Conservation (phyloP, 371 early-diverging fungal genomes). For the Syncephalastrum monosporum region DNA sequence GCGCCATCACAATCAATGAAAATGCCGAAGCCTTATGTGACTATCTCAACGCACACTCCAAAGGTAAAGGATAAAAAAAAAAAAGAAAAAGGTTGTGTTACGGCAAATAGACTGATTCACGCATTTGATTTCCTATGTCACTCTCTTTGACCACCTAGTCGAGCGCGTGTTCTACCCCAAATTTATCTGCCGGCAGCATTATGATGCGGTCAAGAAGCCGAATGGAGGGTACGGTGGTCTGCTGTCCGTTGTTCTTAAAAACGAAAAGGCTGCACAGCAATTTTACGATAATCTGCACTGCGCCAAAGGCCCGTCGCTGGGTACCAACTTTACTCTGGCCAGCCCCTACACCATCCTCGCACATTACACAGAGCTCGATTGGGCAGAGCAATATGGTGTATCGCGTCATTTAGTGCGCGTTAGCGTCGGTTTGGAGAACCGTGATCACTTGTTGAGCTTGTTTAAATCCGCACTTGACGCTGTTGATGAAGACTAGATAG, state of each 20-base stretch:
- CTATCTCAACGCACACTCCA: slow-evolving; percentile 61
- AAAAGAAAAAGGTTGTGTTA: background rate
- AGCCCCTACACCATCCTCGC: slow-evolving; percentile 95
- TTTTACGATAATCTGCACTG: slow-evolving; percentile 84
- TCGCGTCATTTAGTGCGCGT: slow-evolving; percentile 75
- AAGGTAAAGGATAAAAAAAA: slow-evolving; percentile 38
- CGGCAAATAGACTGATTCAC: background rate
- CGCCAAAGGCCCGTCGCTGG: slow-evolving; percentile 94
- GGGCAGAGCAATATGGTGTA: slow-evolving; percentile 88
- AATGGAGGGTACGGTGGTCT: slow-evolving; percentile 87
- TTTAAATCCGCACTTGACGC: slow-evolving; percentile 77
- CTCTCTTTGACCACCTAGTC: slow-evolving; percentile 47
- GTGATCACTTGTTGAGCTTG: slow-evolving; percentile 57
- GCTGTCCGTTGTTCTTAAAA: slow-evolving; percentile 76
- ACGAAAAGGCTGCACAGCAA: slow-evolving; percentile 53
- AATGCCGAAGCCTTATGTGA: slow-evolving; percentile 82
- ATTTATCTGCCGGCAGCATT: slow-evolving; percentile 66
- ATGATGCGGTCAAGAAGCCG: slow-evolving; percentile 57
- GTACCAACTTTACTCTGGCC: slow-evolving; percentile 94
- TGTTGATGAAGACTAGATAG: slow-evolving; percentile 23
- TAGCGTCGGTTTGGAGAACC: slow-evolving; percentile 87
- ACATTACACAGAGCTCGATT: slow-evolving; percentile 90
- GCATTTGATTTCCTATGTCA: background rate
- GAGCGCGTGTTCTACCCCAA: slow-evolving; percentile 82
- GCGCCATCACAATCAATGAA: slow-evolving; percentile 72